phyloP scores from a whole-genome alignment of 2,329 filamentous ascomycete species.

The Botrytis porri region DNA sequence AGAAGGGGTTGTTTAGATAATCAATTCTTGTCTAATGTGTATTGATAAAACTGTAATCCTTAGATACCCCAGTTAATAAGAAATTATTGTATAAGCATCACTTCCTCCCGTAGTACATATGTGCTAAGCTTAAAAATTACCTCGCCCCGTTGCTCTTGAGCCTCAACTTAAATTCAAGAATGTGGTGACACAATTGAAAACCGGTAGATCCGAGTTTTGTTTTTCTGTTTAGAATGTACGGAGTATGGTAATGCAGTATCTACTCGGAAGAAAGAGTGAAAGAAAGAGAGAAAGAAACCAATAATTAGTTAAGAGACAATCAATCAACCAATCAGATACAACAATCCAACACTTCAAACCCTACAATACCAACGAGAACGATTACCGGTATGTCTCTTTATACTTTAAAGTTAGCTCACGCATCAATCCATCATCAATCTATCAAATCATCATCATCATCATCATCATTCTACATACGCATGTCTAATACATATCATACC shows the following conservation, averaged over 20 bases:
- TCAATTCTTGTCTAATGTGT: neutral
- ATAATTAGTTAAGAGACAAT: too few relatives aligned
- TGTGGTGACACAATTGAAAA: neutral
- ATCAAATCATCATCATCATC: too few relatives aligned
- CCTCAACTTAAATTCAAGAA: neutral
- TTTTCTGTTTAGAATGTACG: neutral
- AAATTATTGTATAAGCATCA: neutral
- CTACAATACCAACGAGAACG: too few relatives aligned
- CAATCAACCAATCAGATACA: too few relatives aligned
- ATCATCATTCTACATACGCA: too few relatives aligned
- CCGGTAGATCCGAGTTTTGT: neutral
- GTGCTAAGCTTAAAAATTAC: constrained; percentile 6
- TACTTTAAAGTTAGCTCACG: neutral
- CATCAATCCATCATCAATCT: too few relatives aligned
- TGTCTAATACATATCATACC: neutral
- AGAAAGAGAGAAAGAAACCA: too few relatives aligned
- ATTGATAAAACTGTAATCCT: too few relatives aligned
- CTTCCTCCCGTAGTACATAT: too few relatives aligned
- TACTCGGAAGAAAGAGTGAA: neutral
- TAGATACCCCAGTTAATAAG: neutral
- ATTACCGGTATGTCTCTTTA: neutral
- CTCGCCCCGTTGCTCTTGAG: neutral
- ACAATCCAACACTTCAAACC: too few relatives aligned
- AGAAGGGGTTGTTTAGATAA: neutral
- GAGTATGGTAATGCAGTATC: too few relatives aligned